Base-by-base conservation (phyloP, 2,329 filamentous ascomycete genomes). In the Rasamsonia emersonii region DNA sequence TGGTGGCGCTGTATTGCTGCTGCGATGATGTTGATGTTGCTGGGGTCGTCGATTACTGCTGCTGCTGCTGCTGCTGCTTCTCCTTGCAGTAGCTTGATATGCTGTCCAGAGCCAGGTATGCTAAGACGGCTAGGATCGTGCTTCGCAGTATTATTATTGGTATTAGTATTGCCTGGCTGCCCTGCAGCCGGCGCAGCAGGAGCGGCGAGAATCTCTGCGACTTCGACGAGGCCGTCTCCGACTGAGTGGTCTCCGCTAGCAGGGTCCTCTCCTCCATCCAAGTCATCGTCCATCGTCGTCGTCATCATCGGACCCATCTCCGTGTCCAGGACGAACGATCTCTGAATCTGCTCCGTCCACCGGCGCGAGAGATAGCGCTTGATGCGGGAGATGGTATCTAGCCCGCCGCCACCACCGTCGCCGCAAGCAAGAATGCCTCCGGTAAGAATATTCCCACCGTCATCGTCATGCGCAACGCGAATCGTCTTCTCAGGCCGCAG, bases 401-500 rank as follows among this genome's bases (percentile, higher is more conserved):
- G 51, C 18, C 62, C 58, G n/a, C 59, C 50, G 15, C 51, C 38
- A n/a, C 37, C 49, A 2, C 47, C 54, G 0, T 49, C 40, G 19
- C 59, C 47, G n/a, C n/a, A n/a, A n/a, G n/a, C n/a, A n/a, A n/a
- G n/a, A n/a, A n/a, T n/a, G n/a, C n/a, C n/a, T n/a, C n/a, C n/a
- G n/a, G n/a, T n/a, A n/a, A n/a, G n/a, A n/a, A n/a, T n/a, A 9
- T 55, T 49, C 16, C 34, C 43, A 5, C 9, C 18, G n/a, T 41
- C 44, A 43, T 24, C 13, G 27, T 44, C 51, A 8, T 30, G 17
- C 13, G 21, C 29, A 7, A 51, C 50, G 11, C 42, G 43, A 27
- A 59, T 63, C 3, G 63, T 65, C 32, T 51, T 61, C 15, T 59
- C 57, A 1, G 53, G 53, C 18, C 51, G 46, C 40, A 67, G 67